A percentile compares a stretch with the other conserved stretches of the same genome.
These are phyloP conservation scores for Eucalyptus lansdowneana DNA, from an alignment of 345 rosid species.

Conservation along the genomic window DNA sequence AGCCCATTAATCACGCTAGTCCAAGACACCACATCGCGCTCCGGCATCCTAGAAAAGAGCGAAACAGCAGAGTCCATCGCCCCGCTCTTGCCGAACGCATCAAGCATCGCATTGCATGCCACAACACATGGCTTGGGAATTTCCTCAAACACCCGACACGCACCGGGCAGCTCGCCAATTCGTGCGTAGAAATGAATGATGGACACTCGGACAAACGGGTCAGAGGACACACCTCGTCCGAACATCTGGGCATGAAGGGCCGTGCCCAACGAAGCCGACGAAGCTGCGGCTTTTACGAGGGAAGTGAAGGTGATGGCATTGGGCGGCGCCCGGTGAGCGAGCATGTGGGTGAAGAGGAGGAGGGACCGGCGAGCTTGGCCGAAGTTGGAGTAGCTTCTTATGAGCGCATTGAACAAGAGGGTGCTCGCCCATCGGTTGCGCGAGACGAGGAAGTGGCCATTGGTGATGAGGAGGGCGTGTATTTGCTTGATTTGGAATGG, in stretches of 20 bases:
- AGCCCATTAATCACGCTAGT: constrained; percentile 61
- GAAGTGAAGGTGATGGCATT: constrained; percentile 50
- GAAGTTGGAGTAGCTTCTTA: constrained; percentile 41
- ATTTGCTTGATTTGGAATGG: constrained; percentile 38
- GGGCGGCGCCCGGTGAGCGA: constrained; percentile 30
- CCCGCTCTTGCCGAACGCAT: constrained; percentile 49
- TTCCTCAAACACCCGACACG: constrained; percentile 45
- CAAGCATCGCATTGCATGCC: constrained; percentile 47
- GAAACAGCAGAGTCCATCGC: constrained; percentile 36
- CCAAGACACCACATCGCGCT: constrained; percentile 62
- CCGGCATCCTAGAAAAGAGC: constrained; percentile 32
- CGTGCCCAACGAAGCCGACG: constrained; percentile 12
- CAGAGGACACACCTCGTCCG: constrained; percentile 31
- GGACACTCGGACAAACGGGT: constrained; percentile 48
- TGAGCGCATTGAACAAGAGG: constrained; percentile 43
- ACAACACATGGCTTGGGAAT: constrained; percentile 29
- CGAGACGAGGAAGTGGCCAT: constrained; percentile 4
- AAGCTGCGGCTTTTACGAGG: constrained; percentile 37
- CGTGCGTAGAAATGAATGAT: constrained; percentile 27
- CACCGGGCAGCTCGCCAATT: constrained; percentile 7
- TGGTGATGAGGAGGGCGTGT: constrained; percentile 31
- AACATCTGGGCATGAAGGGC: constrained; percentile 44
- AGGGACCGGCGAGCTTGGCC: constrained; percentile 19
- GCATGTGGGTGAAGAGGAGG: constrained; percentile 48
- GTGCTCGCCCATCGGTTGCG: constrained; percentile 16